These are phyloP conservation scores for Wilhelminamyces savonicus DNA, from an alignment of 805 yeast genomes.

Conservation along the genomic window DNA sequence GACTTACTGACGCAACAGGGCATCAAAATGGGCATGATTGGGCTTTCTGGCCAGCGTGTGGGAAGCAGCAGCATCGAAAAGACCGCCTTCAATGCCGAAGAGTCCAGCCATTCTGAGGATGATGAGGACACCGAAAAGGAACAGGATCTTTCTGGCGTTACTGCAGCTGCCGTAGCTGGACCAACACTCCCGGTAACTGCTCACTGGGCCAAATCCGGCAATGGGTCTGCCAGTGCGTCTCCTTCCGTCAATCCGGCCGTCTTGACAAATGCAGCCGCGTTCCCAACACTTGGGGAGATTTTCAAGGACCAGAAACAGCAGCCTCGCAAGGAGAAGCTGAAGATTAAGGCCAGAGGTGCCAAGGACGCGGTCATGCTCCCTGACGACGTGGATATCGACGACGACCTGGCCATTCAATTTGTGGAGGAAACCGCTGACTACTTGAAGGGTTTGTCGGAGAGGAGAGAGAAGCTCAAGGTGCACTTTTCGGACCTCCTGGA, in stretches of 20 bases:
- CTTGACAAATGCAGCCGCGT: slow-evolving; percentile 45
- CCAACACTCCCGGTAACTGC: slow-evolving; percentile 66
- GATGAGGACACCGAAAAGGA: slow-evolving; percentile 1
- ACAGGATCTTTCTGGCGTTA: slow-evolving; percentile 7
- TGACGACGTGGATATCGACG: slow-evolving; percentile 46
- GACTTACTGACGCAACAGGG: slow-evolving; percentile 75
- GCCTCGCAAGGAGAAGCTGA: slow-evolving; percentile 12
- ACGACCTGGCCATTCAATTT: slow-evolving; percentile 39
- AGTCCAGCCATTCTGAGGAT: slow-evolving; percentile 3
- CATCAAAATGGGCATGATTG: slow-evolving; percentile 48
- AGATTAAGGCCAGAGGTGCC: slow-evolving; percentile 24
- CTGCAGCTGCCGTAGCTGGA: slow-evolving; percentile 11
- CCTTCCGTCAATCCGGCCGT: slow-evolving; percentile 30
- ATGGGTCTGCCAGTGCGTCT: slow-evolving; percentile 24
- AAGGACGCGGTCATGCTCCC: slow-evolving; percentile 29
- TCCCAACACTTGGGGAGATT: slow-evolving; percentile 53
- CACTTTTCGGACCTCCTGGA: slow-evolving; percentile 26
- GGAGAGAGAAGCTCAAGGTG: slow-evolving; percentile 34
- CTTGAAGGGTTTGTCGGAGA: slow-evolving; percentile 31
- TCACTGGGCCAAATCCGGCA: slow-evolving; percentile 30
- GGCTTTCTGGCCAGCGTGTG: slow-evolving; percentile 13
- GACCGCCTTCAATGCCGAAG: neutral
- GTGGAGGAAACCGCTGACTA: slow-evolving; percentile 42
- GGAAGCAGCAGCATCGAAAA: slow-evolving; percentile 4
- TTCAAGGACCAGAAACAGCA: slow-evolving; percentile 29